Evolutionary conservation across 805 yeast genomes (phyloP).

Genomic region (Yueomyces sp.): DNA sequence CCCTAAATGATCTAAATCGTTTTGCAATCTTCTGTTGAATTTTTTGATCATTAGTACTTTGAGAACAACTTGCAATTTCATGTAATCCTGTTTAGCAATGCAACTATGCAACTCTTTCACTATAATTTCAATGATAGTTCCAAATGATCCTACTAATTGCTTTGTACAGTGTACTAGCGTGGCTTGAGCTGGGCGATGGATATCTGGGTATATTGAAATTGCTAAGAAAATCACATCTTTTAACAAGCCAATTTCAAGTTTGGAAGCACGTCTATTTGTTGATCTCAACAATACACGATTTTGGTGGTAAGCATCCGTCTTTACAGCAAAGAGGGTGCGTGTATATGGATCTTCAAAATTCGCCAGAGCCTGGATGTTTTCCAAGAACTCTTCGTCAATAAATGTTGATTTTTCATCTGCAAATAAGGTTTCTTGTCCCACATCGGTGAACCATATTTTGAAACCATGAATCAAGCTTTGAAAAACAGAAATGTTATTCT

Average conservation of each 20-base stretch:
- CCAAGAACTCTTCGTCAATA: slow-evolving; percentile 41
- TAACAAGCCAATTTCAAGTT: slow-evolving; percentile 45
- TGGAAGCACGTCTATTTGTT: slow-evolving; percentile 55
- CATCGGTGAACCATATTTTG: slow-evolving; percentile 66
- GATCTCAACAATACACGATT: slow-evolving; percentile 59
- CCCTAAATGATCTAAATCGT: slow-evolving; percentile 39
- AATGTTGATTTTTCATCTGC: slow-evolving; percentile 39
- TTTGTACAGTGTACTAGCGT: slow-evolving; percentile 55
- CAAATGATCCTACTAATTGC: slow-evolving; percentile 51
- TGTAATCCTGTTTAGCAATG: slow-evolving; percentile 34
- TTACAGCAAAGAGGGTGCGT: slow-evolving; percentile 56
- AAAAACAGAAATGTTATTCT: slow-evolving; percentile 52
- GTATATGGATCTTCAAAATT: slow-evolving; percentile 59
- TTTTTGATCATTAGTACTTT: slow-evolving; percentile 41
- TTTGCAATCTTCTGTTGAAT: slow-evolving; percentile 43
- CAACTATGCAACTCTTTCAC: slow-evolving; percentile 38
- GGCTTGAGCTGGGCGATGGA: slow-evolving; percentile 53
- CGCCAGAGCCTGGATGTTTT: slow-evolving; percentile 45
- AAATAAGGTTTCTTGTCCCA: slow-evolving; percentile 54
- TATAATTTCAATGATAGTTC: slow-evolving; percentile 29
- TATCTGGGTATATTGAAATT: slow-evolving; percentile 53
- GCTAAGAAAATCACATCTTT: slow-evolving; percentile 51
- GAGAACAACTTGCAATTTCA: slow-evolving; percentile 51
- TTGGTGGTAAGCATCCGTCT: slow-evolving; percentile 60
- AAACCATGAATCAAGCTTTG: slow-evolving; percentile 47